Conservation (phyloP, 306 rosid species). For the Biancaea sappan region DNA sequence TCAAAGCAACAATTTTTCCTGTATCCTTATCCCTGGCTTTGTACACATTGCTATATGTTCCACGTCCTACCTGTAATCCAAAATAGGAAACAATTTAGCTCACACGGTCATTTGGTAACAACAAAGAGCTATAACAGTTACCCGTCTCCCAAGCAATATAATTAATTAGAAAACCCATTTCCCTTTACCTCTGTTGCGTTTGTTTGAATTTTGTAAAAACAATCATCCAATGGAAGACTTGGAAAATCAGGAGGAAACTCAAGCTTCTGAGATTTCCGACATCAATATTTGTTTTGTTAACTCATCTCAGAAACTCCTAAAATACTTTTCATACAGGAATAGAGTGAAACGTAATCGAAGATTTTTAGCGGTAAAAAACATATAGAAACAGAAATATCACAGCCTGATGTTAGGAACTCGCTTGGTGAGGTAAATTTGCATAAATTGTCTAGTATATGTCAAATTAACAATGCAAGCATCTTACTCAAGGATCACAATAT, state of each 20-base stretch:
- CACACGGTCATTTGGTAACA: neutral
- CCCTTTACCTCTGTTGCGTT: neutral
- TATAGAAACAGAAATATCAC: too few relatives aligned
- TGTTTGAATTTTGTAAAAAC: neutral
- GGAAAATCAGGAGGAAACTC: neutral
- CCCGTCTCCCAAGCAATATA: neutral
- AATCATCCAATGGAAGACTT: neutral
- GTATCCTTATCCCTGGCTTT: slow-evolving; percentile 66
- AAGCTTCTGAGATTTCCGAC: neutral
- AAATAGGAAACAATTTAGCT: slow-evolving; percentile 10
- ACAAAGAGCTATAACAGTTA: neutral
- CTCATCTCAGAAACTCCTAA: neutral
- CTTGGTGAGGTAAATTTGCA: too few relatives aligned
- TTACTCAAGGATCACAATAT: too few relatives aligned
- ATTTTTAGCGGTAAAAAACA: neutral
- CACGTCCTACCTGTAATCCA: slow-evolving; percentile 59
- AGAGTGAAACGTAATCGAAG: neutral
- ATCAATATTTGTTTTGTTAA: neutral
- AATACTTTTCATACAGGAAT: neutral
- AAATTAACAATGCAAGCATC: too few relatives aligned
- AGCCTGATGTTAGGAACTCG: too few relatives aligned
- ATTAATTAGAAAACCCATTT: neutral
- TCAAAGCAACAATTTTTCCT: slow-evolving; percentile 64
- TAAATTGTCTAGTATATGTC: too few relatives aligned
- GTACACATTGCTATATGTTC: slow-evolving; percentile 80